Conservation (phyloP, 495 filamentous ascomycete species). For the Neurospora tetrasperma region DNA sequence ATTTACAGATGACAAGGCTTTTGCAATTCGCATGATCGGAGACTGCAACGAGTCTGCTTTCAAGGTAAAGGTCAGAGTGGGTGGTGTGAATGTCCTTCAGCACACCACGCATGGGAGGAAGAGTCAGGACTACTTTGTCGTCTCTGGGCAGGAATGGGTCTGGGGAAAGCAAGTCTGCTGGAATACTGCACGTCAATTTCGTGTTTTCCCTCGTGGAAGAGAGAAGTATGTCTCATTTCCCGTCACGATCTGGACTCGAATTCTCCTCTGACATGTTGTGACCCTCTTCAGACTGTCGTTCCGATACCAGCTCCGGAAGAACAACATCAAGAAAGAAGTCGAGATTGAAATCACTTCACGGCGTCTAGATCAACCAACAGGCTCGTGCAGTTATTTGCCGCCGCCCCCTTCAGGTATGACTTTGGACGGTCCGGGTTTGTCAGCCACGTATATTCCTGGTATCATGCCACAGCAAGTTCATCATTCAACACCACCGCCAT, state of each 20-base stretch:
- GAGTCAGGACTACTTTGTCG: neutral
- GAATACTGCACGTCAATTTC: neutral
- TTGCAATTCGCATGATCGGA: too few relatives aligned
- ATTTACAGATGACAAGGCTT: neutral
- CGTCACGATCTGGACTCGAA: neutral
- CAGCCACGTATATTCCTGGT: too few relatives aligned
- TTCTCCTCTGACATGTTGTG: neutral
- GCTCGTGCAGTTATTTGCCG: neutral
- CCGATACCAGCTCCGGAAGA: neutral
- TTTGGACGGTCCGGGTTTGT: too few relatives aligned
- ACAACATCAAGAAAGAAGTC: neutral
- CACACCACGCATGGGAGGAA: neutral
- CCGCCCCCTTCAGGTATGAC: neutral
- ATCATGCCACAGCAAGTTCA: too few relatives aligned
- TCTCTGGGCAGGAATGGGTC: neutral
- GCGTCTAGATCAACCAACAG: neutral
- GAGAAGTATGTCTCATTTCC: neutral
- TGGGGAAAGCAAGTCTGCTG: neutral
- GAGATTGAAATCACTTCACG: neutral
- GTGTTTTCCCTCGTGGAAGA: neutral
- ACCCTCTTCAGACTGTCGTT: neutral
- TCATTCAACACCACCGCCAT: too few relatives aligned
- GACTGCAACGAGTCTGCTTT: neutral
- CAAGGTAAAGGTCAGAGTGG: neutral
- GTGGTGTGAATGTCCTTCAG: neutral